Conservation (phyloP, 1,139 yeast genomes). For the Lodderomyces pseudojiufengensis region DNA sequence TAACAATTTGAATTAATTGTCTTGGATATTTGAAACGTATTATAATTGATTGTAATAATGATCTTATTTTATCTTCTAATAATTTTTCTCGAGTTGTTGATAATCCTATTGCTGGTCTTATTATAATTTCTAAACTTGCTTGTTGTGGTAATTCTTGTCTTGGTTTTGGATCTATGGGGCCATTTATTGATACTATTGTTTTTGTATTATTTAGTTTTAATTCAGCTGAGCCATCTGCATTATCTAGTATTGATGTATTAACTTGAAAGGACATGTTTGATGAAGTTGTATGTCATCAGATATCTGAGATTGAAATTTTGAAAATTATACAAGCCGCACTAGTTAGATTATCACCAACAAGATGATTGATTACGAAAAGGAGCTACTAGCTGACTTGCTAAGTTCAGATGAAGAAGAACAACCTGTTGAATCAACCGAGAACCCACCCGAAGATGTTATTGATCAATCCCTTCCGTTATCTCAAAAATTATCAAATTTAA, state of each 20-base stretch:
- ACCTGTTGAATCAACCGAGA: too few relatives aligned
- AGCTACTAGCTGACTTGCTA: conserved; percentile 33
- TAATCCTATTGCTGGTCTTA: conserved; percentile 75
- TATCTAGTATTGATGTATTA: conserved; percentile 38
- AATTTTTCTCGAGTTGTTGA: conserved; percentile 75
- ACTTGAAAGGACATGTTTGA: conserved; percentile 17
- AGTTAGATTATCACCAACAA: too few relatives aligned
- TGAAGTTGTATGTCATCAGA: too few relatives aligned
- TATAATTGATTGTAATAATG: conserved; percentile 59
- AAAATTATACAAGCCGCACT: conserved; percentile 1
- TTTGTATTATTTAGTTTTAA: conserved; percentile 32
- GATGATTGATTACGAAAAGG: conserved; percentile 29
- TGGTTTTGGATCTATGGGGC: conserved; percentile 83
- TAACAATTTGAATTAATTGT: conserved; percentile 77
- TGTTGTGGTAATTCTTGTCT: conserved; percentile 83
- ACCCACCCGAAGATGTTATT: background rate
- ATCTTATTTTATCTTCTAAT: conserved; percentile 66
- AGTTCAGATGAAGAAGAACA: conserved; percentile 18
- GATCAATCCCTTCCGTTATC: conserved; percentile 10
- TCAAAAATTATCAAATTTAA: conserved; percentile 13
- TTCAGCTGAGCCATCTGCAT: conserved; percentile 80
- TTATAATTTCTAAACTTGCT: conserved; percentile 74
- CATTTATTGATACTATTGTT: conserved; percentile 74
- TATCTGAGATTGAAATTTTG: too few relatives aligned
- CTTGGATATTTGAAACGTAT: conserved; percentile 74